A percentile compares a stretch with the other conserved stretches of the same genome.
phyloP scores from a whole-genome alignment of 2,329 filamentous ascomycete genomes.

The Magnaporthales sp. region DNA sequence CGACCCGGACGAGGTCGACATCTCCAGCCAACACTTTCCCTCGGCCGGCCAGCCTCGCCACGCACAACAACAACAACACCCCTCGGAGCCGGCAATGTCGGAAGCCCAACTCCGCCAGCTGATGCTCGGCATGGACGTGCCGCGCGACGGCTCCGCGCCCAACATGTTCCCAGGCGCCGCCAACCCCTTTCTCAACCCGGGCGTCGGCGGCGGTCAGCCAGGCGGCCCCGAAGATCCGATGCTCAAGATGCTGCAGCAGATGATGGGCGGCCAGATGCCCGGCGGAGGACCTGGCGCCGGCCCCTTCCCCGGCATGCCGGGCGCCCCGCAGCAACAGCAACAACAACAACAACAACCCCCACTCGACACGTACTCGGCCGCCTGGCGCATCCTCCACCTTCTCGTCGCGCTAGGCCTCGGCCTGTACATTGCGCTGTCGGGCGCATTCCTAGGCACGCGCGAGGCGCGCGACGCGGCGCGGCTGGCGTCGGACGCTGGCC shows the following conservation, averaged over 20 bases:
- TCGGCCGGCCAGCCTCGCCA: slow-evolving; percentile 19
- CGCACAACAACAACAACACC: slow-evolving; percentile 15
- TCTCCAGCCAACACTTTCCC: slow-evolving; percentile 57
- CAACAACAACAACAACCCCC: slow-evolving; percentile 23
- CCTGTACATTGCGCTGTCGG: slow-evolving; percentile 59
- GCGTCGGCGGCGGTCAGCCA: slow-evolving; percentile 20
- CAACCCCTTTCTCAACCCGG: slow-evolving; percentile 19
- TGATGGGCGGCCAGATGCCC: slow-evolving; percentile 38
- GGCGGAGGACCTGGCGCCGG: slow-evolving; percentile 22
- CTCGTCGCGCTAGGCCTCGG: slow-evolving; percentile 62
- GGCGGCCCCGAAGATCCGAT: slow-evolving; percentile 49
- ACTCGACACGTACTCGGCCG: slow-evolving; percentile 29
- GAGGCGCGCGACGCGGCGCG: slow-evolving; percentile 42
- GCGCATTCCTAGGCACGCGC: slow-evolving; percentile 60
- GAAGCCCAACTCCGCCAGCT: slow-evolving; percentile 56
- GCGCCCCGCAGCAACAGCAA: slow-evolving; percentile 23
- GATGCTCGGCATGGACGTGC: slow-evolving; percentile 48
- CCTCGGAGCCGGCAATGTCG: slow-evolving; percentile 21
- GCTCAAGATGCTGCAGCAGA: slow-evolving; percentile 68
- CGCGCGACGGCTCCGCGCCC: slow-evolving; percentile 11
- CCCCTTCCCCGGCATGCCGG: slow-evolving; percentile 29
- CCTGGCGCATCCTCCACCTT: slow-evolving; percentile 69
- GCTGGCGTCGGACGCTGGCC: slow-evolving; percentile 7
- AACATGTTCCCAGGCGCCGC: slow-evolving; percentile 5
- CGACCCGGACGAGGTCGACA: slow-evolving; percentile 70